Base-by-base conservation (phyloP, 2,329 filamentous ascomycete genomes). In the Podosphaera xanthii region DNA sequence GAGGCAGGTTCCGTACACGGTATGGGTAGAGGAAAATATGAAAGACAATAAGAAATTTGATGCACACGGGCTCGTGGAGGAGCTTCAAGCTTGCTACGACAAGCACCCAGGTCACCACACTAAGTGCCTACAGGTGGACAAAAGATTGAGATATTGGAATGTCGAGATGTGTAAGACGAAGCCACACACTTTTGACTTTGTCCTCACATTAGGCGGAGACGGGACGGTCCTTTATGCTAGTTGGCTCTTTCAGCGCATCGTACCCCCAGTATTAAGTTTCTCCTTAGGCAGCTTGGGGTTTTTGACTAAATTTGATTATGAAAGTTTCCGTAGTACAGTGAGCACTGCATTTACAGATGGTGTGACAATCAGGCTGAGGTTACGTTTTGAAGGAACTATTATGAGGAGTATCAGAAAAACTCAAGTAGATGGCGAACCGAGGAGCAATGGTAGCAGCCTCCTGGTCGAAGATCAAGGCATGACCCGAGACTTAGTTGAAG, bases 151-250 rank as follows among this genome's bases (percentile, higher is more conserved):
- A 60, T 94, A 84, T 70, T 98, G 92, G 92, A 83, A 84, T 52
- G 81, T 86, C 61, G 77, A 83, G 59, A 82, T 96, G 67, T 94
- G 89, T 65, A 77, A 78, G 55, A 76, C 81, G 48, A 78, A 83
- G 61, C 91, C 91, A 3, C 88, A 95, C 65, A 84, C 81, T 0
- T 96, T 97, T 68, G 92, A 98, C 71, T 94, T 98, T 67, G 83
- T 94, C 58, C 81, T 98, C 54, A 94, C 91, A 0, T 78, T 95
- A 2, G 90, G 89, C 56, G 92, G 92, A 10, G 92, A 98, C 69
- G 92, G 92, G n/a, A 98, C 92, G 0, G 91, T 98, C 5, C 75
- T 98, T 9, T 97, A 95, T 68, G 87, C 91, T 3, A 94, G 88
- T 68, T 97, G 91, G 90, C 76, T 98, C 0, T 98, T 98, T 70